These are phyloP conservation scores for Nectriaceae sp. DNA, from an alignment of 2,329 filamentous ascomycete genomes.

Conservation along the genomic window DNA sequence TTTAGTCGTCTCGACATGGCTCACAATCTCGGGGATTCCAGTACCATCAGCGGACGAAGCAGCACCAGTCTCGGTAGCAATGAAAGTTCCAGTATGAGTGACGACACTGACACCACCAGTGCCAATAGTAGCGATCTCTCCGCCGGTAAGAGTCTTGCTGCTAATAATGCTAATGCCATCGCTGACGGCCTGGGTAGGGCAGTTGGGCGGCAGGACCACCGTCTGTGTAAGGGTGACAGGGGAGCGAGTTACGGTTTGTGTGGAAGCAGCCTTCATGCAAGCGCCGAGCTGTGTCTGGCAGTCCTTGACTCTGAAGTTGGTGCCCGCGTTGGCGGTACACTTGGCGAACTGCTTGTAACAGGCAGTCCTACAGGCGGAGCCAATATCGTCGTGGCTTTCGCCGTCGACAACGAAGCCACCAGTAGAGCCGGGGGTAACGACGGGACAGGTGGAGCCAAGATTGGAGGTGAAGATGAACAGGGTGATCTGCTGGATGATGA, in stretches of 20 bases:
- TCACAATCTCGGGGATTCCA: constrained; percentile 1
- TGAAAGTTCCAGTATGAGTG: constrained; percentile 11
- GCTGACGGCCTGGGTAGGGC: constrained; percentile 16
- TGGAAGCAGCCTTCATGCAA: constrained; percentile 25
- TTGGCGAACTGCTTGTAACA: constrained; percentile 28
- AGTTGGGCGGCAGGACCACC: constrained; percentile 27
- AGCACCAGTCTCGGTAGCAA: constrained; percentile 7
- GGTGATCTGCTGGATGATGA: constrained; percentile 24
- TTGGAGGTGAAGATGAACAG: constrained; percentile 24
- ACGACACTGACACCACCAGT: constrained; percentile 22
- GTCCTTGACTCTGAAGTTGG: constrained; percentile 25
- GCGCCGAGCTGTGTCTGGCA: constrained; percentile 27
- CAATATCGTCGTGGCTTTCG: constrained; percentile 21
- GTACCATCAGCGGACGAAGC: constrained; percentile 12
- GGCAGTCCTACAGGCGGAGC: constrained; percentile 22
- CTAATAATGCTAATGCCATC: constrained; percentile 24
- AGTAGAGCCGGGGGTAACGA: constrained; percentile 18
- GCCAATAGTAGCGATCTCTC: constrained; percentile 27
- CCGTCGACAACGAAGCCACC: constrained; percentile 25
- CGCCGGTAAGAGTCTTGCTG: constrained; percentile 28
- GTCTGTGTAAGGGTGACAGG: constrained; percentile 22
- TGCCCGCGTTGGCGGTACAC: constrained; percentile 24
- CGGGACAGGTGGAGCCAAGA: constrained; percentile 29
- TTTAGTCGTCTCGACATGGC: constrained; percentile 12
- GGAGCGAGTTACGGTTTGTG: constrained; percentile 20